Base-by-base conservation (phyloP, 106 monocot species). In the Cymbidium sinense region DNA sequence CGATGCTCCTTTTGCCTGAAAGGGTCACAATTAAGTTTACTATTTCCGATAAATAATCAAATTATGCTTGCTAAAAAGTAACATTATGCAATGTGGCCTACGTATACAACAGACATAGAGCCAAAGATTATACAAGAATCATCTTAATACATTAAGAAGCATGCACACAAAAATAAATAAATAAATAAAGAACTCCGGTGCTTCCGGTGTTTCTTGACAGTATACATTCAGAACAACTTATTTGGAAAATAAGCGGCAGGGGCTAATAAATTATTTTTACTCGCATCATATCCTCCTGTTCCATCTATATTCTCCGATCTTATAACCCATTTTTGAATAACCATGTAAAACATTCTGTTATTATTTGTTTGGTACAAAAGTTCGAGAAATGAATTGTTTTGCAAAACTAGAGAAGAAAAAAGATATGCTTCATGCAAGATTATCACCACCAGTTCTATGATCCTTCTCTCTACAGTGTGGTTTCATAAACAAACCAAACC, bases 1-100 rank as follows among this genome's bases (percentile, higher is more conserved):
- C 55, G 79, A 77, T 77, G 89, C 96, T 52, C 93, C 96, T 84
- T 93, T 96, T 64, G 83, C 91, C 96, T 96, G 85, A 82, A 85
- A 79, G 61, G 33, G 37, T 71, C 2, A 83, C 65, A 43, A 74
- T 55, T 71, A 65, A 33, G 34, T 47, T 51, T 34, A 76, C 6
- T 64, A 28, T 23, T 64, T 64, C 64, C 27, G 28, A 20, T 64
- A 27, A 64, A 64, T 27, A 27, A 28, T 27, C 64, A 20, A 64
- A 27, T 28, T 27, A 64, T 27, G 11, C 64, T 64, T 28, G 51
- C 64, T 67, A 67, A 33, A 33, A 67, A 29, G 67, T 13, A 67
- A 33, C 11, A 13, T 67, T 15, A 31, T 33, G 31, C 31, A 67
- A 67, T 33, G 25, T 28, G 64, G 12, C 17, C 64, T 28, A 29